Evolutionary conservation across 2,329 filamentous ascomycete species (phyloP), one percentile per base, ranked within the genome.

Genomic region (Colletotrichum siamense): DNA sequence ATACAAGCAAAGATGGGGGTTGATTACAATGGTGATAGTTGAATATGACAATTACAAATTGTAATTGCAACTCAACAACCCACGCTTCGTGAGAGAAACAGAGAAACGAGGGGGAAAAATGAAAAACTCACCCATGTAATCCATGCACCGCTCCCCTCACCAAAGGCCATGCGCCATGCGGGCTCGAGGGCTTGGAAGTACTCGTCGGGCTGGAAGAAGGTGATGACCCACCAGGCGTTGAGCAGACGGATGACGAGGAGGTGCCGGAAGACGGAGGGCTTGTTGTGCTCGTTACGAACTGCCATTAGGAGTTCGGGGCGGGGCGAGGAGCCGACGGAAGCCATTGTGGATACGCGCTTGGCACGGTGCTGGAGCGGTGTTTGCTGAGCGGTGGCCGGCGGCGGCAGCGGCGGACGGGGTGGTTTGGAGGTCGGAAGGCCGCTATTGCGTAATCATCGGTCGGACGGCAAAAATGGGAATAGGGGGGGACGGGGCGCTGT

Each of bases 131-230:
- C 96, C 97, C 97, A 99, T 78, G 97, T 99, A 81, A 98, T 90
- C 95, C 96, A 99, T 32, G 96, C 95, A 77, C 95, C 94, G 84
- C 93, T 94, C 16, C 89, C 83, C 4, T 88, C 82, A 26, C 96
- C 96, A 88, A 98, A 98, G 5, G 95, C 94, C 71, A 97, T 90
- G 81, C 93, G 89, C 96, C 96, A 99, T 79, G 97, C 97, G 69
- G 97, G 96, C 87, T 99, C 97, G 61, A 99, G 91, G 2, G 96
- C 94, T 83, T 99, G 97, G 82, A 97, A 99, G 88, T 95, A 99
- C 85, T 99, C 97, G 87, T 99, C 97, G 32, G 97, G 97, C 85
- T 99, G 97, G 87, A 99, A 99, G 84, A 98, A 99, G 24, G 97
- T 99, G 79, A 91, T 89, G 73, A 98, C 88, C 77, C 89, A 92